These are phyloP conservation scores for Encephalitozoon cuniculi DNA, from an alignment of 371 early-diverging fungal genomes.

Conservation along the genomic window DNA sequence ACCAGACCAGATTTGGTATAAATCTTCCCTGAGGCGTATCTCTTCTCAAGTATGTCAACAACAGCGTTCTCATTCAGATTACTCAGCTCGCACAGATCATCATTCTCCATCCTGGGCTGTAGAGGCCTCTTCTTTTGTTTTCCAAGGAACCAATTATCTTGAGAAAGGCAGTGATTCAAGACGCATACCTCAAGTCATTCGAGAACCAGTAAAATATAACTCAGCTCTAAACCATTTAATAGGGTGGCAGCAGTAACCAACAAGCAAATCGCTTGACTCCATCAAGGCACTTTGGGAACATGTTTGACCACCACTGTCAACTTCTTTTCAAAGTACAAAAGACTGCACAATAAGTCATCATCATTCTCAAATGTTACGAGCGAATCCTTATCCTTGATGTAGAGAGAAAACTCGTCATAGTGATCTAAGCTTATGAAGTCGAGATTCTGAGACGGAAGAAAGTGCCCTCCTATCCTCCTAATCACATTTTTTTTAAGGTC, in stretches of 20 bases:
- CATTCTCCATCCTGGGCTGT: conserved; percentile 28
- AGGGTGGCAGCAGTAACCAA: neutral
- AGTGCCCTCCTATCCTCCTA: conserved; percentile 25
- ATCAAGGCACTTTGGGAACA: neutral
- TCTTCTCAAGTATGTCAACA: conserved; percentile 35
- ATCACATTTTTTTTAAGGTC: conserved; percentile 16
- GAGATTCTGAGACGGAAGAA: conserved; percentile 14
- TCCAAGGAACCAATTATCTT: conserved; percentile 4
- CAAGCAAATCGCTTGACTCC: neutral
- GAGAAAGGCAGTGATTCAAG: neutral
- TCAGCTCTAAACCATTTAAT: neutral
- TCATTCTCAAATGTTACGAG: conserved; percentile 22
- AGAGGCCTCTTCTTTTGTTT: neutral
- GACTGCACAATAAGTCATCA: conserved; percentile 19
- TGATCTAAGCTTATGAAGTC: conserved; percentile 19
- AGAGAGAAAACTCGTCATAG: conserved; percentile 31
- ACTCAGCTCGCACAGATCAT: conserved; percentile 45
- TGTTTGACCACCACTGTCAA: conserved; percentile 13
- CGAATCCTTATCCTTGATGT: conserved; percentile 7
- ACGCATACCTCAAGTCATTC: neutral
- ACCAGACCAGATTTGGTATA: conserved; percentile 53
- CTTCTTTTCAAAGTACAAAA: conserved; percentile 30
- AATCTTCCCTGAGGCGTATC: conserved; percentile 45
- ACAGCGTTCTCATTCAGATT: conserved; percentile 40
- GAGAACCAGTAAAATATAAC: neutral